Base-by-base conservation (phyloP, 1,284 basidiomycete genomes). In the Microbotryum silenes-acaulis region DNA sequence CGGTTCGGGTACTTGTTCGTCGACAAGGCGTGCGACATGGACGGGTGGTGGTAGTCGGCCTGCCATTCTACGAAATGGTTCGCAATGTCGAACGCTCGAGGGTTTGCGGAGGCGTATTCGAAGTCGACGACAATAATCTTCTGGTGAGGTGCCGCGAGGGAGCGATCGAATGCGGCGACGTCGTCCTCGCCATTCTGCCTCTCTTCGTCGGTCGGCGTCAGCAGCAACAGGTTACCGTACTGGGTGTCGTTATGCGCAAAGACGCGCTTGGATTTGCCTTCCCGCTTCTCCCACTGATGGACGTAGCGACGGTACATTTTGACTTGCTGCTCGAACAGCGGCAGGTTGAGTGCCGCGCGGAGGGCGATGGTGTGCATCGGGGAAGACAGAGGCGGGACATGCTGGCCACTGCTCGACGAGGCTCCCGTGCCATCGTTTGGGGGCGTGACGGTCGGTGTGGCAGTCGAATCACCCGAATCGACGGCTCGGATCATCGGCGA, bases 21-120 rank as follows among this genome's bases (percentile, higher is more conserved):
- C 51, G 87, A 82, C 59, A 91, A 71, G 68, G 92, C 89, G 51
- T 91, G 87, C 0, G 82, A 83, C 25, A 81, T 74, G 7, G 82
- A 81, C 0, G 74, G 73, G 73, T 89, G 87, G 61, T 80, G 78
- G 75, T 96, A 97, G 76, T 94, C 82, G 21, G 89, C 87, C 31
- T 88, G 88, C 91, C 92, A 96, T 77, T 96, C 92, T 73, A 89
- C 85, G 77, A 94, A 96, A 77, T 96, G 91, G 77, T 96, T 96
- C 62, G 88, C 91, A 71, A 97, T 91, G 74, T 97, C 92, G 76
- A 85, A 93, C 3, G 89, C 87, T 4, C 90, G 84, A 31, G 89
- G 85, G 74, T 94, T 96, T 3, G 88, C 86, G 0, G 85, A 81
- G 9, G 91, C 89, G 73, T 96, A 97, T 77, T 97, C 92, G 74